A percentile compares a stretch with the other conserved stretches of the same genome.
Conservation (phyloP, 1,139 yeast genomes). For the Taphrina sp. region DNA sequence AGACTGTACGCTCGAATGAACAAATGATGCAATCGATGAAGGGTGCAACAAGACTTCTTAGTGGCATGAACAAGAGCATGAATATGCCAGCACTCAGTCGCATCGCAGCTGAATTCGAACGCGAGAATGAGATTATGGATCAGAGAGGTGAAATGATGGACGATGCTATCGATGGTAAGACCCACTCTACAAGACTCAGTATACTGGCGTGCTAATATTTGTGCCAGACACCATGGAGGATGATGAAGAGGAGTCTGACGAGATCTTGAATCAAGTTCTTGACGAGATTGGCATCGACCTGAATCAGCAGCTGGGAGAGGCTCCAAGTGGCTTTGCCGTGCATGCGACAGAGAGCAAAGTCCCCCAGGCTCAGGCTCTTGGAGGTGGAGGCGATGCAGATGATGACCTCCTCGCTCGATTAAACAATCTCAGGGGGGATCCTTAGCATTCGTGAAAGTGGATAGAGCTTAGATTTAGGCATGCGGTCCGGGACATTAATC, state of each 20-base stretch:
- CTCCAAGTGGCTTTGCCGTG: slow-evolving; percentile 31
- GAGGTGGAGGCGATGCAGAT: slow-evolving; percentile 24
- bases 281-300: slow-evolving; percentile 95
- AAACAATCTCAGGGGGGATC: slow-evolving; percentile 25
- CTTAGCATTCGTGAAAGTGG: no score
- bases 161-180: slow-evolving; percentile 82
- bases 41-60: slow-evolving; percentile 80
- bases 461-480: no score
- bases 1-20: slow-evolving; percentile 81
- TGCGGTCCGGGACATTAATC: no score
- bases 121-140: slow-evolving; percentile 93
- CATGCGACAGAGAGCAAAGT: slow-evolving; percentile 16
- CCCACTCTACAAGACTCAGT: no score
- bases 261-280: slow-evolving; percentile 82
- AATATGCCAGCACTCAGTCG: slow-evolving; percentile 83
- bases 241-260: slow-evolving; percentile 77
- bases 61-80: slow-evolving; percentile 85
- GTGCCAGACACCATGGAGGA: slow-evolving; percentile 44
- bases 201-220: no score
- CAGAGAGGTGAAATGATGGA: slow-evolving; percentile 99
- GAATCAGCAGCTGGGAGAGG: slow-evolving; percentile 48
- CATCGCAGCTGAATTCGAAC: slow-evolving; percentile 93
- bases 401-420: slow-evolving; percentile 32
- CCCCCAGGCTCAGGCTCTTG: slow-evolving; percentile 29
- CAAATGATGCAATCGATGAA: slow-evolving; percentile 95